phyloP scores from a whole-genome alignment of 306 rosid species.

The Castanea crenata region DNA sequence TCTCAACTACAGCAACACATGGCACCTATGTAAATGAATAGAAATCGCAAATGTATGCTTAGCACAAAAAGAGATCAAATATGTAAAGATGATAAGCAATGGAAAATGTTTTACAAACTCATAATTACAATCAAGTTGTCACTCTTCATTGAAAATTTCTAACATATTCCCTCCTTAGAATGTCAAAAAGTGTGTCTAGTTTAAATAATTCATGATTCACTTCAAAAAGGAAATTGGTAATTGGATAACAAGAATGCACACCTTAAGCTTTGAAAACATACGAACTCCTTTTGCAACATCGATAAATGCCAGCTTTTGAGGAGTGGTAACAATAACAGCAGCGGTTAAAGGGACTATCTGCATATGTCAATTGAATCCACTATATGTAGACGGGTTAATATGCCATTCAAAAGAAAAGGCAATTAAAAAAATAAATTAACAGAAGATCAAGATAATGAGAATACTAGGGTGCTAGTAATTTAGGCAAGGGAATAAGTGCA shows the following conservation, averaged over 20 bases:
- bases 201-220: neutral
- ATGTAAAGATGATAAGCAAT: slow-evolving; percentile 19
- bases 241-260: slow-evolving; percentile 30
- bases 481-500: neutral
- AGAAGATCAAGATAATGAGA: neutral
- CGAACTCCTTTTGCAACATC: slow-evolving; percentile 99
- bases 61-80: neutral
- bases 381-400: slow-evolving; percentile 2
- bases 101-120: slow-evolving; percentile 3
- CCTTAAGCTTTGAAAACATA: slow-evolving; percentile 99
- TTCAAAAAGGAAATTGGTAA: slow-evolving; percentile 1
- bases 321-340: slow-evolving; percentile 96
- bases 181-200: neutral
- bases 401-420: neutral
- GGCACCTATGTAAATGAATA: slow-evolving; percentile 67
- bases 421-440: neutral
- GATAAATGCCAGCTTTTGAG: slow-evolving; percentile 93
- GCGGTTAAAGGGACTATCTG: slow-evolving; percentile 92
- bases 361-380: slow-evolving; percentile 31
- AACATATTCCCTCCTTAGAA: neutral
- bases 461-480: neutral
- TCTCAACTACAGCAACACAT: slow-evolving; percentile 96
- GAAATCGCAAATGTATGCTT: neutral
- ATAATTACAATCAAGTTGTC: neutral
- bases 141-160: neutral